phyloP scores from a whole-genome alignment of 2,329 filamentous ascomycete species.

The Fusarium fujikuroi region DNA sequence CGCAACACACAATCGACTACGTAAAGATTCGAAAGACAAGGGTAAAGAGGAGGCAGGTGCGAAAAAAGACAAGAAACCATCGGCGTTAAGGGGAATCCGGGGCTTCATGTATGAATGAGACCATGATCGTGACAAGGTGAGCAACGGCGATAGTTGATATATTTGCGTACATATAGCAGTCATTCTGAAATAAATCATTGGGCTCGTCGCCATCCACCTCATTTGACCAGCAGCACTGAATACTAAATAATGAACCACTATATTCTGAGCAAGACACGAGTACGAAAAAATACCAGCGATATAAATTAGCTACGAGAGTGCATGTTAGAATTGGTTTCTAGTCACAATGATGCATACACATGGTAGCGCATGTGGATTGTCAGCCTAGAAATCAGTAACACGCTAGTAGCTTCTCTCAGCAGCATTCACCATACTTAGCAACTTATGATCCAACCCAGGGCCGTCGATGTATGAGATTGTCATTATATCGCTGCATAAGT shows the following conservation, averaged over 20 bases:
- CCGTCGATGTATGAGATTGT: neutral
- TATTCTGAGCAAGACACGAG: too few relatives aligned
- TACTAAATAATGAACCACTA: neutral
- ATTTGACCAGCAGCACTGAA: neutral
- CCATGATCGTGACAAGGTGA: neutral
- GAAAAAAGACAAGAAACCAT: conserved; percentile 52
- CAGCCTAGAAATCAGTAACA: neutral
- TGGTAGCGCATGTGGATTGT: neutral
- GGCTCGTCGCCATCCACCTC: neutral
- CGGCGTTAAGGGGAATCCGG: conserved; percentile 55
- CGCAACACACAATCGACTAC: conserved; percentile 59
- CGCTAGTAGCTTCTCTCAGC: neutral
- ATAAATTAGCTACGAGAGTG: neutral
- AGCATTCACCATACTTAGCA: neutral
- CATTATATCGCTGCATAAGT: neutral
- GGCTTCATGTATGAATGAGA: conserved; percentile 50
- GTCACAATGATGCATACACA: neutral
- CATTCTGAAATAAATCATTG: neutral
- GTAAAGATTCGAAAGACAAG: conserved; percentile 62
- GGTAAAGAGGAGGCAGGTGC: conserved; percentile 52
- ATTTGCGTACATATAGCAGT: neutral
- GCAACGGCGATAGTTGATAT: neutral
- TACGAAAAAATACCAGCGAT: neutral
- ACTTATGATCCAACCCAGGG: neutral
- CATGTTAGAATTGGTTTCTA: neutral